phyloP scores from a whole-genome alignment of 371 early-diverging fungal species.

The Saksenaea vasiformis region DNA sequence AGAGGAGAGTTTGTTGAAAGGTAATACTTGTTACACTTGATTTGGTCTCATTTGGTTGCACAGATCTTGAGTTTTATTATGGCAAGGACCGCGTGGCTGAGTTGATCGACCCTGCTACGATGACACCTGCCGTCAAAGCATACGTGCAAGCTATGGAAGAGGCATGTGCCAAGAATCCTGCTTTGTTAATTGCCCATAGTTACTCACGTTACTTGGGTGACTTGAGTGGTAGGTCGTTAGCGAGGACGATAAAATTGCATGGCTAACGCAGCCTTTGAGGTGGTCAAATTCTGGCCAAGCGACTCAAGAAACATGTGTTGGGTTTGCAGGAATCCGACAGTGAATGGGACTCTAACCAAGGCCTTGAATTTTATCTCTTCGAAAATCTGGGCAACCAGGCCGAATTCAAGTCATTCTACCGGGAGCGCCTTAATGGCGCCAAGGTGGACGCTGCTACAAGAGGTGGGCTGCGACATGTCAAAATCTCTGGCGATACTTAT shows the following conservation, averaged over 20 bases:
- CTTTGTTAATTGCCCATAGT: conserved; percentile 52
- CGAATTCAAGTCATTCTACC: conserved; percentile 43
- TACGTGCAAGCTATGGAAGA: conserved; percentile 47
- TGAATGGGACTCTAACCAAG: conserved; percentile 18
- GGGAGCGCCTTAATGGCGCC: conserved; percentile 29
- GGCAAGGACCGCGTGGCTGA: conserved; percentile 41
- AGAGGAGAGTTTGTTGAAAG: conserved; percentile 30
- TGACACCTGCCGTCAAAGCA: conserved; percentile 49
- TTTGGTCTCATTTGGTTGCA: background rate
- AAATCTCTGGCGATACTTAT: background rate
- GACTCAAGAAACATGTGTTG: conserved; percentile 32
- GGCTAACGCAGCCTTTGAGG: conserved; percentile 11
- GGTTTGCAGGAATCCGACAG: conserved; percentile 16
- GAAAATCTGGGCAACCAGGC: conserved; percentile 30
- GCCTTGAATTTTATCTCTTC: conserved; percentile 39
- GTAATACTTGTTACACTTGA: conserved; percentile 11
- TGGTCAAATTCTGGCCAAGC: conserved; percentile 45
- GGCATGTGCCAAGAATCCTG: conserved; percentile 42
- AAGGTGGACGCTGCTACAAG: conserved; percentile 6
- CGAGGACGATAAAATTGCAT: background rate
- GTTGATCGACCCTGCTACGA: conserved; percentile 22
- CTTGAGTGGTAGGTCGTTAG: conserved; percentile 33
- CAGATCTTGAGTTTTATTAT: conserved; percentile 55
- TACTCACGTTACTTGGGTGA: conserved; percentile 63
- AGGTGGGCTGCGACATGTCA: conserved; percentile 1